Base-by-base conservation (phyloP, 352 stramenopile species). In the Aphanomyces astaci region DNA sequence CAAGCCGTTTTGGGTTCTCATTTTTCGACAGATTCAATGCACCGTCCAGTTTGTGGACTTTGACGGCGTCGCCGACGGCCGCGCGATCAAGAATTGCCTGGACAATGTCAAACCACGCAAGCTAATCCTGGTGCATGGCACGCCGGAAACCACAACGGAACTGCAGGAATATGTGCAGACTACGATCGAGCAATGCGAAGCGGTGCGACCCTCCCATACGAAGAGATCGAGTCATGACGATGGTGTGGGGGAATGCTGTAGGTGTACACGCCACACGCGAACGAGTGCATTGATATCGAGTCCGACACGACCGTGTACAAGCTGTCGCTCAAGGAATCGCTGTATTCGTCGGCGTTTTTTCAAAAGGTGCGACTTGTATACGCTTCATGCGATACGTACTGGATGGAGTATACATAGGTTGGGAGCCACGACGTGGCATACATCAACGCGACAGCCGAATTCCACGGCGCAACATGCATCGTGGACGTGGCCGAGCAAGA, bases 261-360 rank as follows among this genome's bases (percentile, higher is more conserved):
- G 67, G 64, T 95, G 28, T 95, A 93, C 75, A 92, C 83, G 15
- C 87, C 87, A 5, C 86, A 90, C 48, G 76, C 88, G 3, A 92
- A 92, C 79, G 87, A 95, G 56, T 94, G 86, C 70, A 93, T 95
- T 66, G 87, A 95, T 69, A 95, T 95, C 52, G 87, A 95, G 65
- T 94, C 86, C 27, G 87, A 94, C 70, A 95, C 87, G 62, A 95
- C 92, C 36, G 85, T 95, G 56, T 94, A 91, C 81, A 95, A 95
- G 69, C 73, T 95, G 15, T 82, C 85, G 2, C 76, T 95, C 51
- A 94, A 92, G 62, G 87, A 95, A 48, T 88, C 86, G 48, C 68
- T 95, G 25, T 95, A 95, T 71, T 91, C 86, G 4, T 88, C 86
- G 17, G 78, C 82, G 0, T 73, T 88, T 3, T 95, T 95, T 74